Percentiles rank a stretch among this genome's conserved stretches.
Conservation (phyloP, 768 basidiomycete genomes). For the Phanerochaete sordida region DNA sequence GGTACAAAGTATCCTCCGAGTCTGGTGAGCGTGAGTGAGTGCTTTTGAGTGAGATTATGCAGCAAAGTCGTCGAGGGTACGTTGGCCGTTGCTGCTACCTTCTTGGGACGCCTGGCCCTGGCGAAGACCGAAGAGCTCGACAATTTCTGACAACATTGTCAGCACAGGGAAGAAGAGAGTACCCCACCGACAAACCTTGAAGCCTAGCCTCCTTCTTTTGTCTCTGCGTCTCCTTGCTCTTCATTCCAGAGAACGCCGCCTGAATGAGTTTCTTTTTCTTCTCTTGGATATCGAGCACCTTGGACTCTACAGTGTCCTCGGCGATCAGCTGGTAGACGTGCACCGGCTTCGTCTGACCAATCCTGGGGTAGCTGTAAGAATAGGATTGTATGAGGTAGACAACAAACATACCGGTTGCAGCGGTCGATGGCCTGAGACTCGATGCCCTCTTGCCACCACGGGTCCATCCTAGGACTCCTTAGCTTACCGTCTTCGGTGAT, state of each 20-base stretch:
- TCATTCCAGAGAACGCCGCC: slow-evolving; percentile 55
- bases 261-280: slow-evolving; percentile 77
- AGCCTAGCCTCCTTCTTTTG: slow-evolving; percentile 79
- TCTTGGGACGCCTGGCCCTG: slow-evolving; percentile 7
- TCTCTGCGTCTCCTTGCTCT: slow-evolving; percentile 67
- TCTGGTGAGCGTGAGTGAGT: background rate
- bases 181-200: slow-evolving; percentile 51
- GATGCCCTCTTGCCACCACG: slow-evolving; percentile 89
- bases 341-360: slow-evolving; percentile 80
- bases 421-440: slow-evolving; percentile 82
- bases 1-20: background rate
- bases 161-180: background rate
- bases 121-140: slow-evolving; percentile 13
- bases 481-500: background rate
- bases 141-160: slow-evolving; percentile 4
- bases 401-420: slow-evolving; percentile 54
- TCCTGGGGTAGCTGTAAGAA: slow-evolving; percentile 30
- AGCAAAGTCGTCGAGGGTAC: slow-evolving; percentile 9
- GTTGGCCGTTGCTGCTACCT: background rate
- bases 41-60: background rate
- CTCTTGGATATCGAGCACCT: slow-evolving; percentile 84
- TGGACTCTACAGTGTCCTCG: slow-evolving; percentile 85
- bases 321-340: slow-evolving; percentile 90
- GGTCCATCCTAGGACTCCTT: too few relatives aligned
- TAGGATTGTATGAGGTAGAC: background rate